Conservation (phyloP, 1,139 yeast genomes). For the Pichia sp. region DNA sequence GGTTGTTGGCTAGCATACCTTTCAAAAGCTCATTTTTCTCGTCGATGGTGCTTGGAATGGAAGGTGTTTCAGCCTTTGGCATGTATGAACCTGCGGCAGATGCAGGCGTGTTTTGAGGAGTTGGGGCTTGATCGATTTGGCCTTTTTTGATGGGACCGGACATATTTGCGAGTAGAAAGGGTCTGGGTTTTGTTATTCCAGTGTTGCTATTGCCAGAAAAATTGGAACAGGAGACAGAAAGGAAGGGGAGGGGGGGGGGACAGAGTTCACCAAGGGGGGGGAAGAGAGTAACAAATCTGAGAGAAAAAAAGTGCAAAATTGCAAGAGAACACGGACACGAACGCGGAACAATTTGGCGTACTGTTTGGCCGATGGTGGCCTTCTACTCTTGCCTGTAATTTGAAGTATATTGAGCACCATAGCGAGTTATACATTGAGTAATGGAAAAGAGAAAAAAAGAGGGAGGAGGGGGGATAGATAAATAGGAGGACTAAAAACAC, state of each 20-base stretch:
- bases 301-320: neutral
- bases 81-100: constrained; percentile 76
- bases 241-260: too few relatives aligned
- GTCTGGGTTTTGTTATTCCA: neutral
- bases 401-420: neutral
- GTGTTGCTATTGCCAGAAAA: neutral
- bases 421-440: neutral
- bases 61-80: constrained; percentile 50
- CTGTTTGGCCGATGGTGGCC: too few relatives aligned
- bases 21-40: constrained; percentile 51
- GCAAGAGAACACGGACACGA: neutral
- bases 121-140: constrained; percentile 81
- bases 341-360: neutral
- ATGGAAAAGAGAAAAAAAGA: neutral
- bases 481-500: neutral
- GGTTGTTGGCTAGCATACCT: constrained; percentile 48
- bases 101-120: constrained; percentile 98
- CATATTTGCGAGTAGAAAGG: constrained; percentile 3
- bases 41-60: constrained; percentile 65
- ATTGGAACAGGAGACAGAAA: neutral
- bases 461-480: neutral
- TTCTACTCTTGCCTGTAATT: too few relatives aligned
- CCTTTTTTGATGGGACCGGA: constrained; percentile 9
- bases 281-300: neutral
- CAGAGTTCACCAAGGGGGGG: too few relatives aligned